These are phyloP conservation scores for Aspergillus sergii DNA, from an alignment of 2,329 filamentous ascomycete species.

Conservation along the genomic window DNA sequence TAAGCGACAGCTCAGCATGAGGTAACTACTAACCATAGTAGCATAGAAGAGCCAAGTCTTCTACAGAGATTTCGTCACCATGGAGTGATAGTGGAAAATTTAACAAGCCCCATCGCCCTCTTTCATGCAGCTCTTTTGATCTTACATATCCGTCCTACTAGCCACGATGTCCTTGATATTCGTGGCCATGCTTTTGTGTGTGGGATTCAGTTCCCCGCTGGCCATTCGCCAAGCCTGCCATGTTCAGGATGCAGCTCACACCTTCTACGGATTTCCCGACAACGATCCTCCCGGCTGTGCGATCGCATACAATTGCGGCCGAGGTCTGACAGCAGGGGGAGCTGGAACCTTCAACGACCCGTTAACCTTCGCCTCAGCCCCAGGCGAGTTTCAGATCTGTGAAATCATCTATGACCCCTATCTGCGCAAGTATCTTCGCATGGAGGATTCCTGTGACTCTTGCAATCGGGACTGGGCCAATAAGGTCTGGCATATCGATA, in stretches of 20 bases:
- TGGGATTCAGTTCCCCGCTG: background rate
- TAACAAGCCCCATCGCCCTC: background rate
- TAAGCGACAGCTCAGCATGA: background rate
- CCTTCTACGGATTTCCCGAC: constrained; percentile 47
- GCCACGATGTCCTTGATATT: background rate
- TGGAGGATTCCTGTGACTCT: constrained; percentile 39
- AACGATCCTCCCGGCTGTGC: constrained; percentile 41
- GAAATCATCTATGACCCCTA: constrained; percentile 51
- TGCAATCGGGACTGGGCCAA: constrained; percentile 32
- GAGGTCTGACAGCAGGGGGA: constrained; percentile 43
- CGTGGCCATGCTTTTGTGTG: background rate
- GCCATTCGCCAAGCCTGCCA: background rate
- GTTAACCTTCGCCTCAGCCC: constrained; percentile 47
- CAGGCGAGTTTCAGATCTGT: constrained; percentile 45
- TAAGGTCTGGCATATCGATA: constrained; percentile 36
- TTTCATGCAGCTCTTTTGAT: too few species aligned
- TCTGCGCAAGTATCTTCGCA: constrained; percentile 47
- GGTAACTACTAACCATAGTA: background rate
- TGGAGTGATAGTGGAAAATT: background rate
- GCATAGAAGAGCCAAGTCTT: background rate
- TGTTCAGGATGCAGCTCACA: constrained; percentile 24
- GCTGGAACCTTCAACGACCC: constrained; percentile 47
- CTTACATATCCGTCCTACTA: background rate
- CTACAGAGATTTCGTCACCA: background rate
- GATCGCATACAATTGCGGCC: constrained; percentile 42